Evolutionary conservation across 345 rosid genomes (phyloP).

Genomic region (Euphorbia tirucalli): DNA sequence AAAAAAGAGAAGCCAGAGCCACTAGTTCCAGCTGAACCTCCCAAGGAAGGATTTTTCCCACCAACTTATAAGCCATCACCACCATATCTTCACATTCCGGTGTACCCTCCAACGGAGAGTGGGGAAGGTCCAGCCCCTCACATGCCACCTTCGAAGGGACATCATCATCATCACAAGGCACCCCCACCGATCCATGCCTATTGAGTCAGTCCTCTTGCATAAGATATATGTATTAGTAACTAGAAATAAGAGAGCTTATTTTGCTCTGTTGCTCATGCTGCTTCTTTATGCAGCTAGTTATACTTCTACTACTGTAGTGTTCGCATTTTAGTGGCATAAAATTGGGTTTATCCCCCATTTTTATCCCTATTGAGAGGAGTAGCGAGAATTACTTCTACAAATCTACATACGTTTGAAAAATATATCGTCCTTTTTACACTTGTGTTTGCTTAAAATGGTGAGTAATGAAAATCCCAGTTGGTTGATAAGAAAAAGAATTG

Average conservation of each 20-base stretch:
- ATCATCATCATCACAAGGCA: slow-evolving; percentile 15
- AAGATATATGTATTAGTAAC: neutral
- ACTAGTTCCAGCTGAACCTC: slow-evolving; percentile 8
- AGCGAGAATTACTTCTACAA: neutral
- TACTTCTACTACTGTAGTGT: too few relatives aligned
- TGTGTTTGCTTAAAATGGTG: too few relatives aligned
- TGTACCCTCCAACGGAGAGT: neutral
- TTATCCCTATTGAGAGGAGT: neutral
- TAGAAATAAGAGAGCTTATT: slow-evolving; percentile 6
- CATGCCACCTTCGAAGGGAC: slow-evolving; percentile 18
- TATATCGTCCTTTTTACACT: too few relatives aligned
- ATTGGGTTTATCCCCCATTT: too few relatives aligned
- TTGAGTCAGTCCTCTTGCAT: neutral
- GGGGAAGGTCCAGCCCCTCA: slow-evolving; percentile 13
- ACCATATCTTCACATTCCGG: neutral
- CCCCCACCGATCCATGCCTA: slow-evolving; percentile 20
- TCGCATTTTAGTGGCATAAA: neutral
- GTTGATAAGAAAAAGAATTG: too few relatives aligned
- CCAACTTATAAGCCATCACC: slow-evolving; percentile 19
- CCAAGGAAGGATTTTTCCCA: slow-evolving; percentile 8
- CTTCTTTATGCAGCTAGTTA: neutral
- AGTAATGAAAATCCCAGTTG: too few relatives aligned
- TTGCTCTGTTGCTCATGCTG: neutral
- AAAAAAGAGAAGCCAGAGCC: too few relatives aligned
- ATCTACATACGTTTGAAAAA: too few relatives aligned